Evolutionary conservation across 2,329 filamentous ascomycete genomes (phyloP).

Genomic region (Alternaria triticimaculans): DNA sequence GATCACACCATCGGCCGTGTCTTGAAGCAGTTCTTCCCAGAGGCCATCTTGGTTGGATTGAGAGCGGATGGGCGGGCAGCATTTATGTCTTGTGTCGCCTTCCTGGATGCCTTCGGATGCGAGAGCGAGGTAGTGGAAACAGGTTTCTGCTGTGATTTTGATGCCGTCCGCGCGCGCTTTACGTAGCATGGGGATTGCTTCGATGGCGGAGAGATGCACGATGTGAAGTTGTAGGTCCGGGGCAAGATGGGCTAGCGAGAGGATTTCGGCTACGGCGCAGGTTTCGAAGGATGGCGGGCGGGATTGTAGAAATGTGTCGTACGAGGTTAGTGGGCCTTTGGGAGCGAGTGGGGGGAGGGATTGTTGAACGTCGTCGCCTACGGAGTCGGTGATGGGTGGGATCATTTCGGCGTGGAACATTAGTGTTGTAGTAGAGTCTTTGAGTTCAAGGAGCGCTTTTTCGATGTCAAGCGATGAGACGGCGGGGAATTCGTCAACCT

Average conservation of each 20-base stretch:
- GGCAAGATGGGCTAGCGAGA: conserved; percentile 79
- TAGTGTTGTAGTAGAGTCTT: conserved; percentile 82
- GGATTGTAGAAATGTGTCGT: conserved; percentile 90
- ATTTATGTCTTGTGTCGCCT: conserved; percentile 92
- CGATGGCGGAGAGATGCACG: conserved; percentile 87
- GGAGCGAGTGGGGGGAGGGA: conserved; percentile 74
- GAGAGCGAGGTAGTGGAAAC: conserved; percentile 91
- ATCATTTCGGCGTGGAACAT: conserved; percentile 99
- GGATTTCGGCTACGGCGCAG: conserved; percentile 84
- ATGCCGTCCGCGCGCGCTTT: conserved; percentile 74
- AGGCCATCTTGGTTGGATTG: conserved; percentile 82
- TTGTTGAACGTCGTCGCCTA: conserved; percentile 76
- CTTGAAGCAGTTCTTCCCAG: conserved; percentile 75
- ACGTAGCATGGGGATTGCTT: conserved; percentile 82
- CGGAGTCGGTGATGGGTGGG: conserved; percentile 80
- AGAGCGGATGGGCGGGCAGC: conserved; percentile 88
- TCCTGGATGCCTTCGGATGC: conserved; percentile 81
- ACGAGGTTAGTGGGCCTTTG: conserved; percentile 74
- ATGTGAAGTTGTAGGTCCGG: conserved; percentile 88
- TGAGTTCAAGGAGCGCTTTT: conserved; percentile 80
- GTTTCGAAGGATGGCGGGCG: conserved; percentile 90
- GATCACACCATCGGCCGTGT: conserved; percentile 74
- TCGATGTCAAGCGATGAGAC: conserved; percentile 81
- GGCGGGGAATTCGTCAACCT: conserved; percentile 95
- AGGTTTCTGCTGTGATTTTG: conserved; percentile 92